Evolutionary conservation across 1,284 basidiomycete genomes (phyloP).

Genomic region (Anthracocystis walkeri): DNA sequence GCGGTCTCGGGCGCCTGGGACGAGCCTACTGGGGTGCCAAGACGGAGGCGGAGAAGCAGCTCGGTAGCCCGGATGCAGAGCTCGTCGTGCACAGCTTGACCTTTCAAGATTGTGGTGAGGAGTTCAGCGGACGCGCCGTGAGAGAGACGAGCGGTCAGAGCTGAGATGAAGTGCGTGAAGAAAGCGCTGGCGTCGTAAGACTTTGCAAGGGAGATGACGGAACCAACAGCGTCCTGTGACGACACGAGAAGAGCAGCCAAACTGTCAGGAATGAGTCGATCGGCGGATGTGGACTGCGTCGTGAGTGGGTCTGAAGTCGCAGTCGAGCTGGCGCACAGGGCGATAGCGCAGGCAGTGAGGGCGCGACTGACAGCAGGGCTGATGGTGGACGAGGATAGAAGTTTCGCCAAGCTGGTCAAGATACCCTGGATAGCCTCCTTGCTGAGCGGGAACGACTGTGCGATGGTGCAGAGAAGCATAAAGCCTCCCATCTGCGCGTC

Average conservation of each 20-base stretch:
- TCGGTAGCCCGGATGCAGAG: conserved; percentile 29
- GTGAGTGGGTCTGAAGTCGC: conserved; percentile 31
- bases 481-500: conserved; percentile 59
- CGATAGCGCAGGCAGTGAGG: conserved; percentile 51
- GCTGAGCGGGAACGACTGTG: conserved; percentile 58
- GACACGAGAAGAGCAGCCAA: conserved; percentile 38
- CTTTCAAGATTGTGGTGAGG: conserved; percentile 35
- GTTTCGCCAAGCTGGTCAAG: conserved; percentile 47
- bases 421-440: conserved; percentile 55
- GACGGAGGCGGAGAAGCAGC: conserved; percentile 39
- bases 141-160: conserved; percentile 38
- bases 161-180: conserved; percentile 42
- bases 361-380: conserved; percentile 43
- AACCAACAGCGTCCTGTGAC: conserved; percentile 28
- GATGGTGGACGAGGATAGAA: conserved; percentile 16
- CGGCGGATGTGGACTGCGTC: conserved; percentile 17
- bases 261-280: conserved; percentile 45
- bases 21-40: conserved; percentile 17
- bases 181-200: conserved; percentile 54
- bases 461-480: conserved; percentile 62
- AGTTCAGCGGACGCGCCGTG: conserved; percentile 32
- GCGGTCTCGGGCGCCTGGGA: conserved; percentile 31
- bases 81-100: conserved; percentile 28
- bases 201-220: conserved; percentile 29
- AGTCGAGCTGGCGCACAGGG: conserved; percentile 52